Base-by-base conservation (phyloP, 108 stramenopile genomes). In the Fistulifera pelliculosa region DNA sequence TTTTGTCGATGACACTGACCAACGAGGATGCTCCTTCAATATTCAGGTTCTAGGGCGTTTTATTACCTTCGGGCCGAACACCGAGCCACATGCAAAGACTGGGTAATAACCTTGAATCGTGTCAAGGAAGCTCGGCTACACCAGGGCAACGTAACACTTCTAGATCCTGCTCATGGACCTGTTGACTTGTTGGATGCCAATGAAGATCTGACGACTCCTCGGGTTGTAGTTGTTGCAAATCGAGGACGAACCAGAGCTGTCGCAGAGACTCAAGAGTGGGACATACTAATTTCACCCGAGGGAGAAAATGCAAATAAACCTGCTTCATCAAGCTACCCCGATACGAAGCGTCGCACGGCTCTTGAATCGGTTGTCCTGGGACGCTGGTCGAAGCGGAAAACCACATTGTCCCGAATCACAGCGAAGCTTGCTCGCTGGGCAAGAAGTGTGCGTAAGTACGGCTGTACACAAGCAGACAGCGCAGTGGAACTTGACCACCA, bases 101-200 rank as follows among this genome's bases (percentile, higher is more conserved):
- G 90, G 90, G 85, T 87, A 1, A 91, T 91, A 41, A 87, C 71
- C 17, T 70, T 91, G 0, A 91, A 91, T 47, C 69, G 90, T 15
- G 76, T 82, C 24, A 75, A 78, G 52, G 90, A 91, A 55, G 90
- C 90, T 22, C 66, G 83, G n/a, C 65, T 83, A 65, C 70, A 81
- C 17, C 61, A 83, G 45, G 90, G 90, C 21, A 77, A 81, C 53
- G 79, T 91, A 47, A 77, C 86, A 61, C 67, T 90, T 2, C 64
- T 71, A 28, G 62, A 51, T 23, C 62, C 78, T 27, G 58, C 58
- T 24, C 53, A 48, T 22, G 38, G 38, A 25, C 76, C 71, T 0
- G 56, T 60, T 3, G 71, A 72, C 38, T 61, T 73, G 17, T 48
- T 72, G 45, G 66, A 70, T 23, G 61, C 38, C n/a, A 38, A 62